phyloP scores from a whole-genome alignment of 805 yeast genomes.

The Kregervanrija fluxuum region DNA sequence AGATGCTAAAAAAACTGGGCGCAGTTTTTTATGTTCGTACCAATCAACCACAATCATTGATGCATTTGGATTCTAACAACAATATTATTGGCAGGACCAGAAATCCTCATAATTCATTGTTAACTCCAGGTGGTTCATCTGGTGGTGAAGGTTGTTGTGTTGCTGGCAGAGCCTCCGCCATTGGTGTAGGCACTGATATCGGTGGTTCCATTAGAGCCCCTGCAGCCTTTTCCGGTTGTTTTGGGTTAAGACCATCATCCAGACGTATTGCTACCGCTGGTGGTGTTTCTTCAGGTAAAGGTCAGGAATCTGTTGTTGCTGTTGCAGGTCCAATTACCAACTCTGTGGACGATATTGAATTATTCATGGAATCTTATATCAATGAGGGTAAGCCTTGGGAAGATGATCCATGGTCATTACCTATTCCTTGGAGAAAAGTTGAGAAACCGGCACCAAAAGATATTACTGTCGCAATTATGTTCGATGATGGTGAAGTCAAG shows the following conservation, averaged over 20 bases:
- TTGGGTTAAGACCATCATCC: conserved; percentile 58
- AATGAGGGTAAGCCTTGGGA: conserved; percentile 63
- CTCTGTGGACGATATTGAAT: conserved; percentile 57
- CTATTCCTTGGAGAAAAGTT: conserved; percentile 48
- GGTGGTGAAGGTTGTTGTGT: conserved; percentile 67
- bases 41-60: conserved; percentile 59
- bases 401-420: conserved; percentile 36
- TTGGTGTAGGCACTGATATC: conserved; percentile 59
- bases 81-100: conserved; percentile 52
- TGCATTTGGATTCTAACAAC: conserved; percentile 61
- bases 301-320: conserved; percentile 59
- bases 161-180: conserved; percentile 49
- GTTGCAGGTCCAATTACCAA: conserved; percentile 67
- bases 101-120: conserved; percentile 49
- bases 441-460: conserved; percentile 29
- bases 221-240: conserved; percentile 55
- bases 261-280: conserved; percentile 43
- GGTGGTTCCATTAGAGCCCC: conserved; percentile 69
- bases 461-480: conserved; percentile 55
- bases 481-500: conserved; percentile 57
- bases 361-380: conserved; percentile 56
- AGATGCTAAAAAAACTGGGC: conserved; percentile 43
- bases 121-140: conserved; percentile 67
- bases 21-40: conserved; percentile 62
- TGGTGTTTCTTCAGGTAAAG: conserved; percentile 49